Percentiles rank a stretch among this genome's conserved stretches.
These are phyloP conservation scores for Colletotrichum echinochloae DNA, from an alignment of 2,329 filamentous ascomycete species.

Conservation along the genomic window DNA sequence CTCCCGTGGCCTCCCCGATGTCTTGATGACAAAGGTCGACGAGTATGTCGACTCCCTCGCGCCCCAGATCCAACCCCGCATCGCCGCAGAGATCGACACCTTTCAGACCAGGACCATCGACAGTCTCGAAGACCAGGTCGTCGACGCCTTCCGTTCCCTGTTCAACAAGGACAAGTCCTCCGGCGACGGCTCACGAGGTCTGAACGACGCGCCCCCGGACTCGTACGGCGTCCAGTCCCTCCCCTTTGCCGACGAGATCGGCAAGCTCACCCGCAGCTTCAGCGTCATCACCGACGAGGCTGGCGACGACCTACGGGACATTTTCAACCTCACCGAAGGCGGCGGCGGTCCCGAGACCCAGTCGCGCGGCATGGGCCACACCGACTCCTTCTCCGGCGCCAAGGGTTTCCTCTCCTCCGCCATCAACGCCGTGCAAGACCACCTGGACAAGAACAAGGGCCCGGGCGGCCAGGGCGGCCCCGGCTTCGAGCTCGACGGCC, in stretches of 20 bases:
- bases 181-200: constrained; percentile 42
- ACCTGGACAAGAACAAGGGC: constrained; percentile 48
- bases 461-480: constrained; percentile 48
- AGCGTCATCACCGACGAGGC: constrained; percentile 55
- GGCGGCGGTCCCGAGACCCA: constrained; percentile 42
- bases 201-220: constrained; percentile 53
- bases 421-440: constrained; percentile 56
- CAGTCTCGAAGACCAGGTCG: constrained; percentile 57
- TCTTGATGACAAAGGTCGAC: constrained; percentile 58
- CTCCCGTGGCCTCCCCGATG: constrained; percentile 53
- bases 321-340: constrained; percentile 57
- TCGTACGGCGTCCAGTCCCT: constrained; percentile 56
- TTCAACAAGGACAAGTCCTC: constrained; percentile 52
- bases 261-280: constrained; percentile 55
- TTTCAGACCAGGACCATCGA: constrained; percentile 61
- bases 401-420: constrained; percentile 57
- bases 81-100: constrained; percentile 56
- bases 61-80: constrained; percentile 60
- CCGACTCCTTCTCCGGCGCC: constrained; percentile 47
- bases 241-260: constrained; percentile 60
- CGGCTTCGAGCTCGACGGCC: constrained; percentile 55
- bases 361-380: constrained; percentile 43
- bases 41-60: constrained; percentile 61
- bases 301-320: constrained; percentile 57
- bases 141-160: constrained; percentile 58